Percentiles rank a stretch among this genome's conserved stretches.
These are phyloP conservation scores for Gossypium australe DNA, from an alignment of 345 rosid genomes.

Conservation along the genomic window DNA sequence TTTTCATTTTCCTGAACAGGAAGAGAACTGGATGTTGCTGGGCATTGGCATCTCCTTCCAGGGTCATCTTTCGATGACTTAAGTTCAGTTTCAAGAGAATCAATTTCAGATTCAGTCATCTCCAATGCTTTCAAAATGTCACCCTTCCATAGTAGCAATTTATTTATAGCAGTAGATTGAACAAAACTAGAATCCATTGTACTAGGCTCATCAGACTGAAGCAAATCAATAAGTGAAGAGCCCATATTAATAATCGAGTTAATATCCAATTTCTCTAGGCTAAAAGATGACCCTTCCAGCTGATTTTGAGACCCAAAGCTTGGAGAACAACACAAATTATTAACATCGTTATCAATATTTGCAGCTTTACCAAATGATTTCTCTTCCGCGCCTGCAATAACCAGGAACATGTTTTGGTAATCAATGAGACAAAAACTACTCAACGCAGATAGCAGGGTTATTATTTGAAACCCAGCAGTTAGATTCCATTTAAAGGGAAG, in stretches of 20 bases:
- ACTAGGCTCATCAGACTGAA: conserved; percentile 57
- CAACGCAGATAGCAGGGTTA: not conserved
- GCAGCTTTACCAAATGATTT: conserved; percentile 46
- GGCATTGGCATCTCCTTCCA: conserved; percentile 26
- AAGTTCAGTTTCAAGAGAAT: conserved; percentile 70
- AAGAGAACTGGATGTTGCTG: conserved; percentile 30
- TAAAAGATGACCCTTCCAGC: conserved; percentile 44
- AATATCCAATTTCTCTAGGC: conserved; percentile 65
- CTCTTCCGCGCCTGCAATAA: conserved; percentile 60
- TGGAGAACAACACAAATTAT: conserved; percentile 59
- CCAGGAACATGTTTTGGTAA: not conserved
- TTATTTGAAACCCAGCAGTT: not conserved
- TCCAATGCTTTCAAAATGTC: conserved; percentile 66
- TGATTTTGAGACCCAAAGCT: conserved; percentile 48
- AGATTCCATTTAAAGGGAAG: no score
- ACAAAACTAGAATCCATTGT: conserved; percentile 50
- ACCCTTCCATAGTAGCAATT: conserved; percentile 57
- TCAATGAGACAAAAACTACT: conserved; percentile 4
- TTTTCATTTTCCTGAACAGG: conserved; percentile 20
- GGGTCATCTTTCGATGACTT: conserved; percentile 40
- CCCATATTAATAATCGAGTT: conserved; percentile 48
- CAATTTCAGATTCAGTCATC: conserved; percentile 80
- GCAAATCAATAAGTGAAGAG: conserved; percentile 53
- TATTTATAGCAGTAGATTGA: conserved; percentile 48
- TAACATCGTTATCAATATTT: conserved; percentile 38